A percentile compares a stretch with the other conserved stretches of the same genome.
Evolutionary conservation across 108 stramenopile genomes (phyloP).

Genomic region (Fragilaria radians): DNA sequence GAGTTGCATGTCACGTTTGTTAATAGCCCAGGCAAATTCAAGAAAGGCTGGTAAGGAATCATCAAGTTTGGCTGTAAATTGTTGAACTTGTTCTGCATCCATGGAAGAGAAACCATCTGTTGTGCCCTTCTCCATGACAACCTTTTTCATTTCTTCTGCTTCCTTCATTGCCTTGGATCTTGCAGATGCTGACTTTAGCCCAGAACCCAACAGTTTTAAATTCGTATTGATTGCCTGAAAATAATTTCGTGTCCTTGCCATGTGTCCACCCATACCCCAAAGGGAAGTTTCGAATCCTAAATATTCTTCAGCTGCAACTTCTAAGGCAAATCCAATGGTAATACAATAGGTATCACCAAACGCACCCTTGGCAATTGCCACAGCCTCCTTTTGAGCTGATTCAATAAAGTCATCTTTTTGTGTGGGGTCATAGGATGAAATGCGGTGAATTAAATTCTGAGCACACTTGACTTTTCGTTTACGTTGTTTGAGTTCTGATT

Average conservation of each 20-base stretch:
- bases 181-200: conserved; percentile 56
- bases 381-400: conserved; percentile 57
- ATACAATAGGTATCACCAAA: conserved; percentile 74
- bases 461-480: conserved; percentile 73
- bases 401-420: conserved; percentile 50
- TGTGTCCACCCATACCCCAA: conserved; percentile 59
- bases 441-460: conserved; percentile 50
- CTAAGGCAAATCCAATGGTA: conserved; percentile 70
- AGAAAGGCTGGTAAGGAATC: conserved; percentile 79
- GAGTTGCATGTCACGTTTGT: conserved; percentile 68
- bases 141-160: conserved; percentile 62
- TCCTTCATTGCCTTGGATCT: conserved; percentile 71
- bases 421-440: conserved; percentile 35
- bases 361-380: conserved; percentile 54
- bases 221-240: conserved; percentile 39
- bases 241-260: conserved; percentile 50
- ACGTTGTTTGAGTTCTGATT: conserved; percentile 62
- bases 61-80: conserved; percentile 64
- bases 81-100: conserved; percentile 56
- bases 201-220: conserved; percentile 58
- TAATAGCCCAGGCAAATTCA: conserved; percentile 83
- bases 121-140: conserved; percentile 7
- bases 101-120: conserved; percentile 11
- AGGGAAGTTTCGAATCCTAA: conserved; percentile 58
- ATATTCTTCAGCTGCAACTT: conserved; percentile 75